Evolutionary conservation across 352 stramenopile species (phyloP).

Genomic region (Globisporangium apiculatum): DNA sequence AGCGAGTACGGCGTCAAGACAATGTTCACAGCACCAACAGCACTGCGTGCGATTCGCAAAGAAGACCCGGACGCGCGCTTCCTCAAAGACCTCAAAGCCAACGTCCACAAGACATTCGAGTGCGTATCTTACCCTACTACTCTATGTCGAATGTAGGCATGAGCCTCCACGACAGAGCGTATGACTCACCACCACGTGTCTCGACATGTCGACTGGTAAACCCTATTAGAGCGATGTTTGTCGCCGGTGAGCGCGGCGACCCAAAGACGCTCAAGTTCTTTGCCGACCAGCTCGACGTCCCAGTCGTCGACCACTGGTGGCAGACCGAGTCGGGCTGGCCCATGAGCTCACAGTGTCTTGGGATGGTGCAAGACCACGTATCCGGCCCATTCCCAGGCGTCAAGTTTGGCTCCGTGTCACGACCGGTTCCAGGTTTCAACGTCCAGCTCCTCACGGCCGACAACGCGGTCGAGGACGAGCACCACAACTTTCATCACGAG

Average conservation of each 20-base stretch:
- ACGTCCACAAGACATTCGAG: slow-evolving; percentile 46
- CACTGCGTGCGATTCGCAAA: slow-evolving; percentile 84
- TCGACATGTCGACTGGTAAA: too few species aligned
- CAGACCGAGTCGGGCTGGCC: slow-evolving; percentile 89
- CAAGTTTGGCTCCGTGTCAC: slow-evolving; percentile 55
- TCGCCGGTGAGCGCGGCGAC: slow-evolving; percentile 84
- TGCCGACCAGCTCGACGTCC: slow-evolving; percentile 44
- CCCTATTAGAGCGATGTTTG: slow-evolving; percentile 54
- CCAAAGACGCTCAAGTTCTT: slow-evolving; percentile 85
- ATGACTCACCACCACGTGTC: neutral
- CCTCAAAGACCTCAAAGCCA: slow-evolving; percentile 33
- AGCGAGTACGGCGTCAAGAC: slow-evolving; percentile 78
- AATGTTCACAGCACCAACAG: slow-evolving; percentile 91
- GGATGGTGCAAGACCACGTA: slow-evolving; percentile 50
- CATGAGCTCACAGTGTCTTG: slow-evolving; percentile 57
- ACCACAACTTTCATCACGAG: slow-evolving; percentile 44
- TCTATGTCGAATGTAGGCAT: too few species aligned
- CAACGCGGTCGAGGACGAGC: slow-evolving; percentile 28
- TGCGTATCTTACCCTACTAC: slow-evolving; percentile 22
- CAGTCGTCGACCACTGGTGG: slow-evolving; percentile 89
- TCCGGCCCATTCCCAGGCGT: slow-evolving; percentile 32
- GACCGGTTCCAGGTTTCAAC: slow-evolving; percentile 78
- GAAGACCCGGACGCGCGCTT: slow-evolving; percentile 65
- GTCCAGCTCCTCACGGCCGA: slow-evolving; percentile 64
- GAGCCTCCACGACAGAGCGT: too few species aligned